Base-by-base conservation (phyloP, 1,139 yeast genomes). In the Zhuliangozyma parablackwelliae region DNA sequence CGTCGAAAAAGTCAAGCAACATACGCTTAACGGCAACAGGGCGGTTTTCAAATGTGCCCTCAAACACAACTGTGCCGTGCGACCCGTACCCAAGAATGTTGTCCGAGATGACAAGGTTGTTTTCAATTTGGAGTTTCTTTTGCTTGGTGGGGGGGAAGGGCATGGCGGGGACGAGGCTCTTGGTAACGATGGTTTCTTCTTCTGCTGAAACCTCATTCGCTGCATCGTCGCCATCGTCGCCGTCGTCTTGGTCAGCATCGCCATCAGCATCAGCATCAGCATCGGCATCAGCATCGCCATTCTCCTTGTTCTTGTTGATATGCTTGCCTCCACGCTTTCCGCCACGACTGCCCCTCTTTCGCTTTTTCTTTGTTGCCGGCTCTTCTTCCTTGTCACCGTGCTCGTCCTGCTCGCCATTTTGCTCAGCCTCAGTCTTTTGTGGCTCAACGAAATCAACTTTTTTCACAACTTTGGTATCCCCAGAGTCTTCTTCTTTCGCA, bases 1-100 rank as follows among this genome's bases (percentile, higher is more conserved):
- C 80, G 53, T 92, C 97, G 59, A 85, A 92, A 53, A 90, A 92
- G 54, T 90, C 96, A 29, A 90, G 71, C 34, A 94, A 66, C 96
- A 92, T 87, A 48, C 98, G 66, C 57, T 92, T 94, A 5, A 92
- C 95, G 0, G 98, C 98, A 8, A 94, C 98, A 2, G 95, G 96
- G 36, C 98, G 72, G 49, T 80, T 83, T 51, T 90, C 97, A 62
- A 90, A 92, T 4, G 79, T 75, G 1, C 98, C 98, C 54, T 84
- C 79, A 56, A 80, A 88, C 1, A 92, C 98, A 23, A 90, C 89
- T 0, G 98, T 92, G 25, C 98, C 98, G 53, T 92, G 96, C 1
- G 97, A 88, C 1, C 99, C 99, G 55, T 87, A 88, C 1, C 99
- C 98, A 34, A 92, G 63, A 21, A 89, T 74, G 31, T 75, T 78